Base-by-base conservation (phyloP, 192 early-diverging fungal species). In the Coemansia sp. region DNA sequence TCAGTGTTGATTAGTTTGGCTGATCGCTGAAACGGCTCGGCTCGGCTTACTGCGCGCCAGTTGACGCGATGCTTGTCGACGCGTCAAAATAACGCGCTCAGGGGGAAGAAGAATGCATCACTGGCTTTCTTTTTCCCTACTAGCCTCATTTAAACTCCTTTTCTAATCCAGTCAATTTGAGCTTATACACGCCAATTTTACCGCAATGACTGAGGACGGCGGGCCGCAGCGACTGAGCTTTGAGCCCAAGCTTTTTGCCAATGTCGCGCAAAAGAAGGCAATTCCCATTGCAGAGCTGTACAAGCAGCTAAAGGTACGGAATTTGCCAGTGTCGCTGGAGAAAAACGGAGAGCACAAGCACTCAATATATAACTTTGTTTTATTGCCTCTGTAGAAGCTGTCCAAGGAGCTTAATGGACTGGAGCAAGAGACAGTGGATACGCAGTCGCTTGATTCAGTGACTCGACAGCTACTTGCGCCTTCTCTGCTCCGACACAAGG, bases 371-470 rank as follows among this genome's bases (percentile, higher is more conserved):
- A 47, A 6, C 18, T 29, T 24, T 4, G 11, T 12, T 61, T 59
- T 43, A 40, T 64, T 38, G 16, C 35, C 27, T 22, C 62, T 58
- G 38, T 84, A 95, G 94, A 86, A 88, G 50, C 75, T 95, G 39
- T 92, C 93, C 45, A 75, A 83, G 52, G 88, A 94, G 58, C 84
- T 97, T 13, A 76, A 80, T 56, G 60, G 67, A 1, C 70, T 95
- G 59, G 90, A 94, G 47, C 95, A 97, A 75, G 93, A 92, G 59
- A 71, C 76, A 3, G 87, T 91, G 8, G 89, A 94, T 56, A 83
- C 84, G 18, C 62, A 76, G n/a, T 90, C 92, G 16, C 84, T 96
- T 3, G 68, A 74, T n/a, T 53, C 72, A 0, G 86, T 92, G 2
- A 83, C 88, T 3, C 85, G 85, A 67, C 87, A 93, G 35, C 86